These are phyloP conservation scores for Hyaloperonospora brassicae DNA, from an alignment of 352 stramenopile species.

Conservation along the genomic window DNA sequence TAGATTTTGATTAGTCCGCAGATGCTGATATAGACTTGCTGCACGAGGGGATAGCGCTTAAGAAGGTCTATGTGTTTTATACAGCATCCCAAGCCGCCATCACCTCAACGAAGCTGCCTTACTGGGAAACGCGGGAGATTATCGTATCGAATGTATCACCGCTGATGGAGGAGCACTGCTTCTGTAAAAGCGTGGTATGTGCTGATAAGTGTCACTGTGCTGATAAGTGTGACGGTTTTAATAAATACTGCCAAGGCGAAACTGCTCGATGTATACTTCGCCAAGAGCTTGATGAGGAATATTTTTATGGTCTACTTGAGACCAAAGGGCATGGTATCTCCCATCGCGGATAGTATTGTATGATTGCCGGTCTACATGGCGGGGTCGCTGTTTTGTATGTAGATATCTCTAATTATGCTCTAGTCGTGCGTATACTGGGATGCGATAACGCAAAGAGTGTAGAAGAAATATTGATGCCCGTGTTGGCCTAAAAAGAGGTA, in stretches of 20 bases:
- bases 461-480: background rate
- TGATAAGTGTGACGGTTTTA: background rate
- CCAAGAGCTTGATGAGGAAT: constrained; percentile 12
- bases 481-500: background rate
- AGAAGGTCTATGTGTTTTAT: constrained; percentile 8
- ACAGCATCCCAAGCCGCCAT: constrained; percentile 4
- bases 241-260: background rate
- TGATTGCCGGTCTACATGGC: background rate
- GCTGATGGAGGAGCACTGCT: background rate
- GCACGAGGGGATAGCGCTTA: background rate
- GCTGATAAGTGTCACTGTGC: too few species aligned
- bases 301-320: constrained; percentile 14
- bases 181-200: background rate
- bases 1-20: background rate
- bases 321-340: constrained; percentile 8
- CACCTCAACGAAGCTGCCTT: background rate
- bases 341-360: constrained; percentile 2
- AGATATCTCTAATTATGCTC: constrained; percentile 5
- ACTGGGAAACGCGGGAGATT: background rate
- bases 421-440: constrained; percentile 3
- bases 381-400: constrained; percentile 8
- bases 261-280: background rate
- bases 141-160: background rate
- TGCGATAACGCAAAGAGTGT: background rate
- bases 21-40: constrained; percentile 4